Conservation (phyloP, 805 yeast genomes). For the Candida boleticola region DNA sequence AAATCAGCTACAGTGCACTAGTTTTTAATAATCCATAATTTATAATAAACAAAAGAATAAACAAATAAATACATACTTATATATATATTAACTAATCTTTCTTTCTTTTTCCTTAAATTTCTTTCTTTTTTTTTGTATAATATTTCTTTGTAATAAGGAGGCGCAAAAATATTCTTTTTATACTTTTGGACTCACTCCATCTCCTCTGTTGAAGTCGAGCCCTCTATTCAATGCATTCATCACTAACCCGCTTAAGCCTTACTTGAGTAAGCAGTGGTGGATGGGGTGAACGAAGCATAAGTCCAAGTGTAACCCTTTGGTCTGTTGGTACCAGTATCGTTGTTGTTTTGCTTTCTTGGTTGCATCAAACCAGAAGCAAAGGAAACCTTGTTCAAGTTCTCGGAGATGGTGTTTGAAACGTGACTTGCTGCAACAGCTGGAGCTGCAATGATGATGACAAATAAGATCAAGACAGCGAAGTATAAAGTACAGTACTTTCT, state of each 20-base stretch:
- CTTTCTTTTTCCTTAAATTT: neutral
- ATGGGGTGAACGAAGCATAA: conserved; percentile 53
- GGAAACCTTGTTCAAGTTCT: conserved; percentile 30
- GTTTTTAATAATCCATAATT: conserved; percentile 2
- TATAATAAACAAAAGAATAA: neutral
- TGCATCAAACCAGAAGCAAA: conserved; percentile 73
- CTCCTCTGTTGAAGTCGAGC: too few species aligned
- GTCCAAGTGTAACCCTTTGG: conserved; percentile 32
- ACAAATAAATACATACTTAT: neutral
- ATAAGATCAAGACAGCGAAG: conserved; percentile 65
- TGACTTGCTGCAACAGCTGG: conserved; percentile 83
- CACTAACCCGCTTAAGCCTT: conserved; percentile 33
- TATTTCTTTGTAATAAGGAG: too few species aligned
- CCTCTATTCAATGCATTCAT: too few species aligned
- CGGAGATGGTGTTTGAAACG: conserved; percentile 22
- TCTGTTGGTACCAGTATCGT: conserved; percentile 71
- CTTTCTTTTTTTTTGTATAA: neutral
- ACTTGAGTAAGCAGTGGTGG: conserved; percentile 56
- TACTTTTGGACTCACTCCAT: neutral
- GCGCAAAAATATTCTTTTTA: too few species aligned
- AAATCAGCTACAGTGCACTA: too few species aligned
- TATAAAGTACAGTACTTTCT: conserved; percentile 85
- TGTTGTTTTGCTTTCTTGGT: conserved; percentile 77
- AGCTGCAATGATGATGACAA: conserved; percentile 76
- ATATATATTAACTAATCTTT: neutral